A percentile compares a stretch with the other conserved stretches of the same genome.
These are phyloP conservation scores for Phaeosphaeria sp. DNA, from an alignment of 2,329 filamentous ascomycete species.

Conservation along the genomic window DNA sequence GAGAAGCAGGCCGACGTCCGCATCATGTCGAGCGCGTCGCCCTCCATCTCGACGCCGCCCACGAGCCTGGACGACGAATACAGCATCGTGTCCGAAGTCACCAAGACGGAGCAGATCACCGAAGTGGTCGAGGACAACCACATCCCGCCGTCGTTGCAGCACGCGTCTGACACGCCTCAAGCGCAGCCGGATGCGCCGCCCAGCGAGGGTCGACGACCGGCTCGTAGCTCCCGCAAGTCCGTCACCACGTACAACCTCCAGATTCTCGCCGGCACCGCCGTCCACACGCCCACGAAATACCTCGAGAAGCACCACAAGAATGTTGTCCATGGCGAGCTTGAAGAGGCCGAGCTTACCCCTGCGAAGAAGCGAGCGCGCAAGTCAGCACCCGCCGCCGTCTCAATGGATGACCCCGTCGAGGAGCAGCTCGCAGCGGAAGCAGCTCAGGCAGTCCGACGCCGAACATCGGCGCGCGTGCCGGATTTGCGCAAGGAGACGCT, in stretches of 20 bases:
- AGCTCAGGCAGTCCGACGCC: conserved; percentile 42
- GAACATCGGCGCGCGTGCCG: conserved; percentile 39
- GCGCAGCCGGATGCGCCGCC: conserved; percentile 22
- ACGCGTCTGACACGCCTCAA: conserved; percentile 28
- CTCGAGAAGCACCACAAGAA: conserved; percentile 48
- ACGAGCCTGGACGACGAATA: conserved; percentile 70
- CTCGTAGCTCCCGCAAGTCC: conserved; percentile 63
- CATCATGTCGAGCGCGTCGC: conserved; percentile 60
- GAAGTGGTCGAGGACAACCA: conserved; percentile 32
- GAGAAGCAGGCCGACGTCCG: conserved; percentile 40
- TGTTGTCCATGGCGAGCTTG: conserved; percentile 40
- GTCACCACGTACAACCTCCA: conserved; percentile 72
- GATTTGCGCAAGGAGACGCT: conserved; percentile 44
- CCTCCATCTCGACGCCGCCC: conserved; percentile 67
- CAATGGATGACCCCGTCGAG: conserved; percentile 31
- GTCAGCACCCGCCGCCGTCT: conserved; percentile 18
- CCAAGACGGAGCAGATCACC: conserved; percentile 37
- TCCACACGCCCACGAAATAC: conserved; percentile 61
- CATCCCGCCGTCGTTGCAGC: conserved; percentile 12
- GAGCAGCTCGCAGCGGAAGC: conserved; percentile 41
- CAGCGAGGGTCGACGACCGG: conserved; percentile 37
- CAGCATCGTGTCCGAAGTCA: conserved; percentile 58
- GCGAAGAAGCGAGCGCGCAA: not conserved
- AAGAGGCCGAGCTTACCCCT: conserved; percentile 11
- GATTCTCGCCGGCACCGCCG: conserved; percentile 66